These are phyloP conservation scores for Eucalyptus curtisii DNA, from an alignment of 345 rosid genomes.

Conservation along the genomic window DNA sequence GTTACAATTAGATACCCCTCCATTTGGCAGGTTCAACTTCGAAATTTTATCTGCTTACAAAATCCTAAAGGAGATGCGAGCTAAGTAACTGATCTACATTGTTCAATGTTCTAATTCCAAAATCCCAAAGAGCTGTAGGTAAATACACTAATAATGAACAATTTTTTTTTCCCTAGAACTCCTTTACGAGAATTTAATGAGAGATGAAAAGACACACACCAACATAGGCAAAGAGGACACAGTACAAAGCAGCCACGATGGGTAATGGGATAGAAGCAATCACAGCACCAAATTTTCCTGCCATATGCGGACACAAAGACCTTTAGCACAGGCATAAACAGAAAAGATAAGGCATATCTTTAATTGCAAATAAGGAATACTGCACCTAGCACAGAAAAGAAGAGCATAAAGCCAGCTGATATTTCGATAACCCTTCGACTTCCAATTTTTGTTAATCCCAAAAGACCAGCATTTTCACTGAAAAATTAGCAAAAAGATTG, in stretches of 20 bases:
- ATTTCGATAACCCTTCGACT: constrained; percentile 74
- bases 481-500: neutral
- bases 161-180: neutral
- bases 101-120: neutral
- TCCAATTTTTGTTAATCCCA: constrained; percentile 81
- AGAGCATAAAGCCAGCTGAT: constrained; percentile 79
- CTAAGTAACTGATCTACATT: neutral
- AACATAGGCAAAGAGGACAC: constrained; percentile 74
- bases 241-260: constrained; percentile 69
- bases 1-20: neutral
- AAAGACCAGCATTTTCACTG: constrained; percentile 85
- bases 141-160: neutral
- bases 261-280: constrained; percentile 86
- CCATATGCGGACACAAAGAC: neutral
- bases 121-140: neutral
- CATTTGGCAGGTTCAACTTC: neutral
- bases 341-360: neutral
- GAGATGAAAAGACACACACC: constrained; percentile 34
- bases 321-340: neutral
- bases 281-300: constrained; percentile 94
- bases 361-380: neutral
- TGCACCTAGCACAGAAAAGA: constrained; percentile 75
- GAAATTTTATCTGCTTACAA: neutral
- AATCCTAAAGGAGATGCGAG: neutral
- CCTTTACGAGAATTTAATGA: neutral